Conservation (phyloP, 2,329 filamentous ascomycete genomes). For the Pestalotiopsis sp. region DNA sequence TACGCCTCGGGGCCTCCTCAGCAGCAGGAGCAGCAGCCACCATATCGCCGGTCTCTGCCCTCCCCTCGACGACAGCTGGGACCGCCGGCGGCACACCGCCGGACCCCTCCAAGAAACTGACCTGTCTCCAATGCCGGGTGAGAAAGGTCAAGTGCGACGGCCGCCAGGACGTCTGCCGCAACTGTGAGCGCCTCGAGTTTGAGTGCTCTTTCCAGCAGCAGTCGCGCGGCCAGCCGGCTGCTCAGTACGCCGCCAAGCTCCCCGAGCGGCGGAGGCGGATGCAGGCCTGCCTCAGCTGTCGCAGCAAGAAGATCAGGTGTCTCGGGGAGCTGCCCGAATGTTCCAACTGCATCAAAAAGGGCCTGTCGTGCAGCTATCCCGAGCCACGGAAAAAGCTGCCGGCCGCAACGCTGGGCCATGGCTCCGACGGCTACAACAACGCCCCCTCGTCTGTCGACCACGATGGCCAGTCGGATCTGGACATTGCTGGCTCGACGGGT, state of each 20-base stretch:
- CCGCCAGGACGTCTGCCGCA: slow-evolving; percentile 29
- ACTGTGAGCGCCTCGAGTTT: slow-evolving; percentile 36
- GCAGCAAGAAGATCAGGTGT: slow-evolving; percentile 32
- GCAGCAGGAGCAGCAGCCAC: not conserved
- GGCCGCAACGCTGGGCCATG: not conserved
- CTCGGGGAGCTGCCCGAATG: slow-evolving; percentile 31
- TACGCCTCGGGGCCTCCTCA: not conserved
- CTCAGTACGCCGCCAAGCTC: slow-evolving; percentile 27
- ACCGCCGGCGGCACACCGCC: not conserved
- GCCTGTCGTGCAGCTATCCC: slow-evolving; percentile 28
- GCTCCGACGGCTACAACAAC: not conserved
- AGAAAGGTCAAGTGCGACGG: slow-evolving; percentile 33
- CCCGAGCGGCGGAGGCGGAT: slow-evolving; percentile 30
- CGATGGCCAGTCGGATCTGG: slow-evolving; percentile 1
- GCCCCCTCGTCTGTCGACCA: not conserved
- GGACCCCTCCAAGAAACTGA: slow-evolving; percentile 13
- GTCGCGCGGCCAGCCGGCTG: slow-evolving; percentile 20
- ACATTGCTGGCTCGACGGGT: slow-evolving; percentile 9
- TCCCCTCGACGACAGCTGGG: not conserved
- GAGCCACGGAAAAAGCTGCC: slow-evolving; percentile 16
- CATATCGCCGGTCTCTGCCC: not conserved
- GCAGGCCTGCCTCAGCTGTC: slow-evolving; percentile 32
- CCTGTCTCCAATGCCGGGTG: slow-evolving; percentile 26
- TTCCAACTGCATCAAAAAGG: slow-evolving; percentile 28
- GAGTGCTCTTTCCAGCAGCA: slow-evolving; percentile 36